A percentile compares a stretch with the other conserved stretches of the same genome.
phyloP scores from a whole-genome alignment of 2,329 filamentous ascomycete species.

The Alternaria gaisen region DNA sequence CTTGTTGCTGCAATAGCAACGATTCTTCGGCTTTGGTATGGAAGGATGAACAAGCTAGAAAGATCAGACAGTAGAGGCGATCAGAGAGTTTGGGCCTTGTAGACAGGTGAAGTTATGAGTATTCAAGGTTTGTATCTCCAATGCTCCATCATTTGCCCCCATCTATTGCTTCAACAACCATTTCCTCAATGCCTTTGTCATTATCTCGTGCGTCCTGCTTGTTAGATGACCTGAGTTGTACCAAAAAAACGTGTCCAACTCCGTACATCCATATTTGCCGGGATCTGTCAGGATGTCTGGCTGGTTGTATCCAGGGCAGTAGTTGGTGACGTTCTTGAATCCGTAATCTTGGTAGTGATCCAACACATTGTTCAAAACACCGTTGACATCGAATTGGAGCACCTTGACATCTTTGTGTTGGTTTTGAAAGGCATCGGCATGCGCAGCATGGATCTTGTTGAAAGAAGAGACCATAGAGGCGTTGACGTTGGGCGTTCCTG shows the following conservation, averaged over 20 bases:
- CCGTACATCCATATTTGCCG: slow-evolving; percentile 56
- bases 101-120: not conserved
- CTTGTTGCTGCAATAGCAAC: slow-evolving; percentile 6
- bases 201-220: slow-evolving; percentile 52
- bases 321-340: slow-evolving; percentile 58
- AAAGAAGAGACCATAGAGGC: slow-evolving; percentile 58
- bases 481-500: slow-evolving; percentile 54
- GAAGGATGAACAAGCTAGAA: slow-evolving; percentile 8
- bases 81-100: slow-evolving; percentile 8
- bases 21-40: slow-evolving; percentile 3
- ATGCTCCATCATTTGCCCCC: not conserved
- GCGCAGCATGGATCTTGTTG: slow-evolving; percentile 51
- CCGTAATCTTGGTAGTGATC: slow-evolving; percentile 54
- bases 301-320: slow-evolving; percentile 57
- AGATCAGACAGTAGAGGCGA: slow-evolving; percentile 6
- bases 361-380: slow-evolving; percentile 54
- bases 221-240: slow-evolving; percentile 60
- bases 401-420: slow-evolving; percentile 47
- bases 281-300: slow-evolving; percentile 57
- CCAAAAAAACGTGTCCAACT: slow-evolving; percentile 58
- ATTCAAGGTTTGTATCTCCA: not conserved
- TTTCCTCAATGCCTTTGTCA: slow-evolving; percentile 40
- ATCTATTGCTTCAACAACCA: slow-evolving; percentile 27
- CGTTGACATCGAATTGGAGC: slow-evolving; percentile 58
- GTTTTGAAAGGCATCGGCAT: slow-evolving; percentile 48